Percentiles rank a stretch among this genome's conserved stretches.
Conservation (phyloP, 2,329 filamentous ascomycete genomes). For the Emmonsia crescens region DNA sequence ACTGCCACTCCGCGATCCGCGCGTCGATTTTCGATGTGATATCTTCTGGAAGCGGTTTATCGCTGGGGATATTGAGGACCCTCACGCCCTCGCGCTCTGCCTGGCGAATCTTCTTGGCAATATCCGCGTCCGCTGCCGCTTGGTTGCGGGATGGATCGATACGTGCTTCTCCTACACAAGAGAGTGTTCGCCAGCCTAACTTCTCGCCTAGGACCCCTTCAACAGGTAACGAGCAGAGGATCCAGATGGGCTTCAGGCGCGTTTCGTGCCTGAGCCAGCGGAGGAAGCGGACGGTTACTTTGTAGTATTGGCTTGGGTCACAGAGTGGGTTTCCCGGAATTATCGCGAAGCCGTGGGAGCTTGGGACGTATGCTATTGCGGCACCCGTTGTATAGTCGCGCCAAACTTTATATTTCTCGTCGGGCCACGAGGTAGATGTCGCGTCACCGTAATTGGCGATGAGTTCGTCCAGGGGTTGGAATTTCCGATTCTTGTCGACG, state of each 20-base stretch:
- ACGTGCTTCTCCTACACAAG: constrained; percentile 79
- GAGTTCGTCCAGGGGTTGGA: constrained; percentile 71
- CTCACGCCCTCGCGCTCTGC: constrained; percentile 77
- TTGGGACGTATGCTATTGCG: constrained; percentile 70
- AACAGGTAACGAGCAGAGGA: constrained; percentile 67
- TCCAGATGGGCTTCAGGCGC: constrained; percentile 71
- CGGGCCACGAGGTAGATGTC: constrained; percentile 86
- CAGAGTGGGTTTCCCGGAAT: constrained; percentile 82
- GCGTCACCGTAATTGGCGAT: constrained; percentile 94
- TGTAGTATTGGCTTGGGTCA: constrained; percentile 62
- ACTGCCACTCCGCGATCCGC: constrained; percentile 69
- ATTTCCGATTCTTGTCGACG: constrained; percentile 38
- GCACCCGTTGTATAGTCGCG: constrained; percentile 69
- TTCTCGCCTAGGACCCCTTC: constrained; percentile 71
- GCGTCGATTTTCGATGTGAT: constrained; percentile 59
- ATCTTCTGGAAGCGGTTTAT: constrained; percentile 52
- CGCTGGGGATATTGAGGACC: constrained; percentile 60
- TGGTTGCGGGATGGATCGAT: constrained; percentile 62
- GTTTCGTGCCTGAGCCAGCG: constrained; percentile 62
- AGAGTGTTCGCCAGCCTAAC: constrained; percentile 79
- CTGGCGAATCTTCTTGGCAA: constrained; percentile 65
- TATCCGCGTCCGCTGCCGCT: constrained; percentile 53
- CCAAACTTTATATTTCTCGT: constrained; percentile 81
- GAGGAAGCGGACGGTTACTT: constrained; percentile 64
- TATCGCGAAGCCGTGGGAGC: constrained; percentile 67